phyloP scores from a whole-genome alignment of 2,329 filamentous ascomycete genomes.

The Cytospora piceicola region DNA sequence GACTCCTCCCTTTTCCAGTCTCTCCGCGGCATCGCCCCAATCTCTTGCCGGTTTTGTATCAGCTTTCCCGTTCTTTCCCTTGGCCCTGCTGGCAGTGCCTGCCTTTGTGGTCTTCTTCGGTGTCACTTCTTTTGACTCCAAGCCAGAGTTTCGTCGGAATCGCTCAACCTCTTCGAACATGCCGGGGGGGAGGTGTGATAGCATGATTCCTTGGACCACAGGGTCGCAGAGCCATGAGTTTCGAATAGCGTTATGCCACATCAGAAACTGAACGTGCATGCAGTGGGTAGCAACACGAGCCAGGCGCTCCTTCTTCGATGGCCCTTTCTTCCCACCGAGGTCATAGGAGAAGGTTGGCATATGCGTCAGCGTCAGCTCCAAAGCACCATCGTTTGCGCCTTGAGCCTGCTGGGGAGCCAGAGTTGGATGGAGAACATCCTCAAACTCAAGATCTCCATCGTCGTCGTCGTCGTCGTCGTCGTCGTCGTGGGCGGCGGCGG shows the following conservation, averaged over 20 bases:
- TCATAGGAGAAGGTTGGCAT: slow-evolving; percentile 53
- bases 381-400: slow-evolving; percentile 62
- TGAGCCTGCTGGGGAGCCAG: slow-evolving; percentile 41
- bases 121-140: slow-evolving; percentile 43
- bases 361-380: slow-evolving; percentile 71
- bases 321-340: slow-evolving; percentile 75
- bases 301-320: slow-evolving; percentile 80
- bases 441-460: slow-evolving; percentile 67
- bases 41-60: slow-evolving; percentile 55
- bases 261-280: slow-evolving; percentile 82
- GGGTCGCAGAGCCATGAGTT: slow-evolving; percentile 84
- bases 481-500: slow-evolving; percentile 43
- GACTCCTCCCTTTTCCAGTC: slow-evolving; percentile 69
- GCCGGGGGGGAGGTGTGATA: slow-evolving; percentile 71
- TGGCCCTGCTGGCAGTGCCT: slow-evolving; percentile 36
- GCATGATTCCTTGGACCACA: slow-evolving; percentile 73
- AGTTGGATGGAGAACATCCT: slow-evolving; percentile 54
- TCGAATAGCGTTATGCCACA: slow-evolving; percentile 87
- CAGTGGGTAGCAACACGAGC: slow-evolving; percentile 81
- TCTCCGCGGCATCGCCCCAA: slow-evolving; percentile 72
- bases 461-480: slow-evolving; percentile 57
- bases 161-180: slow-evolving; percentile 74
- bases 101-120: slow-evolving; percentile 43
- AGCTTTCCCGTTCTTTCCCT: slow-evolving; percentile 44
- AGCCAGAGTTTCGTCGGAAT: slow-evolving; percentile 71